Conservation (phyloP, 208 protist genomes). For the Acanthamoeba royreba region DNA sequence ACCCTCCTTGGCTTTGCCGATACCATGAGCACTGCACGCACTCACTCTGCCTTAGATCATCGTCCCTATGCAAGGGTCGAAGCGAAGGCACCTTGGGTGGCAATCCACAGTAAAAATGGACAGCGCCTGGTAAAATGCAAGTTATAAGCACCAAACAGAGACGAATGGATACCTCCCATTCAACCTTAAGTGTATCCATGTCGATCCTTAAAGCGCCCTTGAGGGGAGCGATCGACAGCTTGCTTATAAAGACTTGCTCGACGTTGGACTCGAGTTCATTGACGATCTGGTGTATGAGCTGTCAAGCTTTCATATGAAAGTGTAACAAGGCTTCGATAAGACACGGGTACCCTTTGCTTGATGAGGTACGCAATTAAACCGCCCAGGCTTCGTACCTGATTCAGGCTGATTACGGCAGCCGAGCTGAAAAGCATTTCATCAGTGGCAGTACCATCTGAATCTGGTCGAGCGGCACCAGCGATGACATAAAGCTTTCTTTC, state of each 20-base stretch:
- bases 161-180: not conserved
- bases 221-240: not conserved
- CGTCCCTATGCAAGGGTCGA: not conserved
- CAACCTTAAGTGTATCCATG: constrained; percentile 19
- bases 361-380: not conserved
- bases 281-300: not conserved
- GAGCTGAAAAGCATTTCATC: not conserved
- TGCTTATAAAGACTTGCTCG: not conserved
- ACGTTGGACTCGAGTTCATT: constrained; percentile 1
- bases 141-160: not conserved
- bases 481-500: not conserved
- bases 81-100: not conserved
- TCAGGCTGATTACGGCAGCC: not conserved
- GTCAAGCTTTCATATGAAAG: not conserved
- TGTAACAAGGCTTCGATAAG: not conserved
- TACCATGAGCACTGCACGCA: not conserved
- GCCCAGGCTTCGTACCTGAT: not conserved
- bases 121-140: not conserved
- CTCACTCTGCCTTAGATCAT: not conserved
- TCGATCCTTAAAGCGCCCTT: not conserved
- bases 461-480: not conserved
- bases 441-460: not conserved
- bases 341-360: not conserved
- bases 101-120: not conserved
- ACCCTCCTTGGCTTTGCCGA: constrained; percentile 21